phyloP scores from a whole-genome alignment of 2,329 filamentous ascomycete genomes.

The Xylariaceae sp. region DNA sequence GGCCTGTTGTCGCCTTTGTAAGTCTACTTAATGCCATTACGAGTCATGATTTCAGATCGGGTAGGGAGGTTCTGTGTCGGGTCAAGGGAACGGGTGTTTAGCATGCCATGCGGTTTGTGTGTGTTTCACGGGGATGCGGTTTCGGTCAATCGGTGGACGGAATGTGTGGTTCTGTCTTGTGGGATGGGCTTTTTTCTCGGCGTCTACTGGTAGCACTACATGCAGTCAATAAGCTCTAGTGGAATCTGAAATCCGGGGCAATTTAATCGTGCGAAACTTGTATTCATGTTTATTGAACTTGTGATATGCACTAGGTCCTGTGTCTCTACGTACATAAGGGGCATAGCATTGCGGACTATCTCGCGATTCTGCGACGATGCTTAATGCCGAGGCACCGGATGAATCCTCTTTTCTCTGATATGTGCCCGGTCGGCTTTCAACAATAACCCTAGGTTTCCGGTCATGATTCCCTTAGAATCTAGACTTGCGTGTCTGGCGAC shows the following conservation, averaged over 20 bases:
- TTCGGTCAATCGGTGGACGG: background rate
- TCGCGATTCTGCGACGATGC: too few relatives aligned
- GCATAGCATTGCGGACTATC: too few relatives aligned
- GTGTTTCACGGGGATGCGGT: background rate
- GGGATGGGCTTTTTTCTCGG: background rate
- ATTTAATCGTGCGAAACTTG: background rate
- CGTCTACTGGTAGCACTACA: background rate
- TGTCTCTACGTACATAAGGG: too few relatives aligned
- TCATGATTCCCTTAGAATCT: too few relatives aligned
- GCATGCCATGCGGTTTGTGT: background rate
- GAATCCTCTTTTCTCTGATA: too few relatives aligned
- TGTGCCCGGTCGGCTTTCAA: too few relatives aligned
- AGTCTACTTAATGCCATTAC: constrained; percentile 10
- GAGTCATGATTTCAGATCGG: constrained; percentile 15
- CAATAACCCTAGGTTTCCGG: too few relatives aligned
- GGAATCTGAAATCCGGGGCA: background rate
- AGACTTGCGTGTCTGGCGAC: too few relatives aligned
- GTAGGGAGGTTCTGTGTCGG: background rate
- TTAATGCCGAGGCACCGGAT: too few relatives aligned
- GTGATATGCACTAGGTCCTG: background rate
- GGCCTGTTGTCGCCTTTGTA: background rate
- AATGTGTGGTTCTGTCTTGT: background rate
- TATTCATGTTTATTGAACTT: background rate
- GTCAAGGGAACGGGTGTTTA: background rate
- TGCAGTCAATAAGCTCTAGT: background rate